These are phyloP conservation scores for Arabidopsis hybrid DNA, from an alignment of 441 rosid genomes.

Conservation along the genomic window DNA sequence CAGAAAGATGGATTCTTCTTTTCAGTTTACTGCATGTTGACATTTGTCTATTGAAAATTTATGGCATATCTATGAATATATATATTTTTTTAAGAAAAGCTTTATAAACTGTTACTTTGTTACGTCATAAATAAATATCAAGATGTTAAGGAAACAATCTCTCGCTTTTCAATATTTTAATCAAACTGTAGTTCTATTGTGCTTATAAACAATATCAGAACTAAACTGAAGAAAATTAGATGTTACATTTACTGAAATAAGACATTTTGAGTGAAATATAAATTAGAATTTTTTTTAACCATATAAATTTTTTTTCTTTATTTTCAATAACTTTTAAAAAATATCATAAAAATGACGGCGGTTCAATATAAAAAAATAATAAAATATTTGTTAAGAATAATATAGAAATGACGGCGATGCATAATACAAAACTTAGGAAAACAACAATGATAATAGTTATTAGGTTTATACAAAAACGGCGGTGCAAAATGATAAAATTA, in stretches of 20 bases:
- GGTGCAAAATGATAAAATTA: too few relatives aligned
- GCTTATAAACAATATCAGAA: background rate
- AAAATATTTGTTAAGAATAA: too few relatives aligned
- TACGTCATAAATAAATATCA: background rate
- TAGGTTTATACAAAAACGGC: background rate
- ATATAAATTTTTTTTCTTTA: background rate
- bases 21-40: slow-evolving; percentile 28
- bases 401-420: too few relatives aligned
- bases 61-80: slow-evolving; percentile 9
- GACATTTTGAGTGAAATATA: background rate
- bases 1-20: slow-evolving; percentile 18
- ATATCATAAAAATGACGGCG: background rate
- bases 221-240: background rate
- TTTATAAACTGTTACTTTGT: background rate
- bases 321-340: background rate
- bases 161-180: background rate
- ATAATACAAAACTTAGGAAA: too few relatives aligned
- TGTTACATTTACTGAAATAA: background rate
- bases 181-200: background rate
- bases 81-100: background rate
- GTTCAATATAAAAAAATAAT: too few relatives aligned
- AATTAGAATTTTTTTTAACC: too few relatives aligned
- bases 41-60: slow-evolving; percentile 2
- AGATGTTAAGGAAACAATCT: background rate
- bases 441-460: too few relatives aligned